Evolutionary conservation across 73 alveolate species (phyloP).

Genomic region (Blepharisma japonicum): DNA sequence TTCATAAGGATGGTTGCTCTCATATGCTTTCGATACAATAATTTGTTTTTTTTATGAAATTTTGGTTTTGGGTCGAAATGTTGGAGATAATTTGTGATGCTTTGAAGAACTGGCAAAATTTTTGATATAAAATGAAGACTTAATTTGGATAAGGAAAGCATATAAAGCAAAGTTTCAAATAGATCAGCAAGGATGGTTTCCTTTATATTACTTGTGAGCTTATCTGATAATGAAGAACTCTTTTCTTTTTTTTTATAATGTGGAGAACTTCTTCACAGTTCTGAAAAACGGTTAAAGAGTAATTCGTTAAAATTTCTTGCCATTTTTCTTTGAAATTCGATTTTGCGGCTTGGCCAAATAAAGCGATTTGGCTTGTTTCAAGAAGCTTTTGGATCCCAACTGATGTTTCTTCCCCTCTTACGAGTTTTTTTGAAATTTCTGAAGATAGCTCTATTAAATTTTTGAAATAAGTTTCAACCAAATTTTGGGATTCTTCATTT

Average conservation of each 20-base stretch:
- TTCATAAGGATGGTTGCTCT: not conserved
- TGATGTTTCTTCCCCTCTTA: not conserved
- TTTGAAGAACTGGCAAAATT: not conserved
- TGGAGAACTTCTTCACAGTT: not conserved
- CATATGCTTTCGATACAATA: not conserved
- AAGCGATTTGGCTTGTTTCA: not conserved
- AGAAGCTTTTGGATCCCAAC: not conserved
- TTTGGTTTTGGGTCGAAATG: not conserved
- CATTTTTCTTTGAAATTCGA: not conserved
- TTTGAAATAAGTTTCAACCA: not conserved
- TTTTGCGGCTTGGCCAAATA: slow-evolving; percentile 19
- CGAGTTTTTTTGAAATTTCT: not conserved
- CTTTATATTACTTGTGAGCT: not conserved
- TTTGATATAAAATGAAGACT: not conserved
- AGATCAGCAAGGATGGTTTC: not conserved
- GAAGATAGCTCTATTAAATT: not conserved
- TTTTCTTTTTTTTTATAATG: not conserved
- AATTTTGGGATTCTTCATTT: not conserved
- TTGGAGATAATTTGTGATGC: not conserved
- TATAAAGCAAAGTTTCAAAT: not conserved
- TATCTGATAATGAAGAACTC: not conserved
- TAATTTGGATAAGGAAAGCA: not conserved
- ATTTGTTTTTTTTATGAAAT: no score
- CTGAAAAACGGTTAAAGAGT: not conserved
- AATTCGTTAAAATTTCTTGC: not conserved